Conservation (phyloP, 805 yeast species). For the Cyberlindnera euphorbiiphila region DNA sequence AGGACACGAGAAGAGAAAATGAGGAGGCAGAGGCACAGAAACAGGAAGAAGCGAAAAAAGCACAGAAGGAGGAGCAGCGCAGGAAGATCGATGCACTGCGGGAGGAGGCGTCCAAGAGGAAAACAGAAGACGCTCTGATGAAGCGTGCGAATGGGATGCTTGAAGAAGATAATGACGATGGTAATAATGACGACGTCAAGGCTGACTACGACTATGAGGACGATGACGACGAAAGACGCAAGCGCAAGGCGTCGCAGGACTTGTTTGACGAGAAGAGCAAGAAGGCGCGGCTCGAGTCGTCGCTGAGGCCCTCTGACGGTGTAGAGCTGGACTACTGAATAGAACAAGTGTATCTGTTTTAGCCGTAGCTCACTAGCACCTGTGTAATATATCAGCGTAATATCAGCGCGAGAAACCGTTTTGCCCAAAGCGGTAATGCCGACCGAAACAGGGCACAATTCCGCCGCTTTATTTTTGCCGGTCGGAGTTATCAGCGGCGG, state of each 20-base stretch:
- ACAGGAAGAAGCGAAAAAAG: slow-evolving; percentile 11
- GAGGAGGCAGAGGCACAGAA: slow-evolving; percentile 13
- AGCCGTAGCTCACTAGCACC: too few relatives aligned
- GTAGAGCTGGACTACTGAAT: slow-evolving; percentile 20
- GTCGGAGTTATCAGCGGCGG: too few relatives aligned
- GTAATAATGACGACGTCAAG: too few relatives aligned
- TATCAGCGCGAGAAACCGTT: too few relatives aligned
- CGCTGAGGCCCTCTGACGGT: slow-evolving; percentile 2
- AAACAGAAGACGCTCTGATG: not conserved
- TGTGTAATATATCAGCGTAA: too few relatives aligned
- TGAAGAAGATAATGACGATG: slow-evolving; percentile 4
- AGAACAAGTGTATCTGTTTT: not conserved
- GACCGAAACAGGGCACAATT: too few relatives aligned
- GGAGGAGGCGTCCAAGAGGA: slow-evolving; percentile 6
- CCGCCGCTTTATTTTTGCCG: too few relatives aligned
- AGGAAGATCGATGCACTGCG: slow-evolving; percentile 6
- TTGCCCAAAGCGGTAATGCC: slow-evolving; percentile 6
- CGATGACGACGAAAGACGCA: slow-evolving; percentile 13
- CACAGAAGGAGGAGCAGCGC: slow-evolving; percentile 1
- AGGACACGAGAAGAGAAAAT: slow-evolving; percentile 18
- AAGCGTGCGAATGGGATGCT: slow-evolving; percentile 1
- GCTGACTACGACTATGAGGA: not conserved
- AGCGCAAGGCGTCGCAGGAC: slow-evolving; percentile 22
- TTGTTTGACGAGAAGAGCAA: slow-evolving; percentile 20
- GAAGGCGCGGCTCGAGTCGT: slow-evolving; percentile 13